Conservation (phyloP, 2,329 filamentous ascomycete genomes). For the Capronia americana region DNA sequence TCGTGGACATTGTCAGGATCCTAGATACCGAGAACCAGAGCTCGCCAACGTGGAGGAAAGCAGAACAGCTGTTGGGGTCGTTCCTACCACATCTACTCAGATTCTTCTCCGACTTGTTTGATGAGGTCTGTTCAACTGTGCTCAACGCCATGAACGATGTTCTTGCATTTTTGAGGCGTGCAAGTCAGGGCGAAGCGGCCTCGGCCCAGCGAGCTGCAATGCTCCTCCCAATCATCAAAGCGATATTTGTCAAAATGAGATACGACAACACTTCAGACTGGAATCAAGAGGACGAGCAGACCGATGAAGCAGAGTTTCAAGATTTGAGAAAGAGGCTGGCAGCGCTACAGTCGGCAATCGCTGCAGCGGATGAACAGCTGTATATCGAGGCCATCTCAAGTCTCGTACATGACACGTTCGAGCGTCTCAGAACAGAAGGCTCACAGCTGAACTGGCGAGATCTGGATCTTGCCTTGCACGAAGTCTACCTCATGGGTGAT, state of each 20-base stretch:
- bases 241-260: conserved; percentile 94
- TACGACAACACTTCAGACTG: conserved; percentile 94
- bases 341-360: conserved; percentile 89
- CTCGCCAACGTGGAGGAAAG: conserved; percentile 71
- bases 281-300: conserved; percentile 93
- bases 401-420: conserved; percentile 86
- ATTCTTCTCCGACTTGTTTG: conserved; percentile 97
- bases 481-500: conserved; percentile 96
- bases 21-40: conserved; percentile 71
- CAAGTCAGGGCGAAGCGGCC: conserved; percentile 68
- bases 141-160: conserved; percentile 93
- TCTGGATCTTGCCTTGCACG: conserved; percentile 88
- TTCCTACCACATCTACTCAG: conserved; percentile 88
- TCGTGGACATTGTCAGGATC: conserved; percentile 84
- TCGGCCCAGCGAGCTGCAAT: conserved; percentile 78
- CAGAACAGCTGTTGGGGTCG: conserved; percentile 79
- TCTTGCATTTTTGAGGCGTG: conserved; percentile 85
- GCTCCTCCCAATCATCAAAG: conserved; percentile 85
- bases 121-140: conserved; percentile 95
- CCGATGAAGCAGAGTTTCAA: conserved; percentile 96
- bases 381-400: conserved; percentile 89
- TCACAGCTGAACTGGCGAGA: conserved; percentile 90
- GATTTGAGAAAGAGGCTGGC: conserved; percentile 90
- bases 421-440: conserved; percentile 75
- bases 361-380: conserved; percentile 82